A percentile compares a stretch with the other conserved stretches of the same genome.
Evolutionary conservation across 495 filamentous ascomycete genomes (phyloP).

Genomic region (Paragyromitra xinjiangensis): DNA sequence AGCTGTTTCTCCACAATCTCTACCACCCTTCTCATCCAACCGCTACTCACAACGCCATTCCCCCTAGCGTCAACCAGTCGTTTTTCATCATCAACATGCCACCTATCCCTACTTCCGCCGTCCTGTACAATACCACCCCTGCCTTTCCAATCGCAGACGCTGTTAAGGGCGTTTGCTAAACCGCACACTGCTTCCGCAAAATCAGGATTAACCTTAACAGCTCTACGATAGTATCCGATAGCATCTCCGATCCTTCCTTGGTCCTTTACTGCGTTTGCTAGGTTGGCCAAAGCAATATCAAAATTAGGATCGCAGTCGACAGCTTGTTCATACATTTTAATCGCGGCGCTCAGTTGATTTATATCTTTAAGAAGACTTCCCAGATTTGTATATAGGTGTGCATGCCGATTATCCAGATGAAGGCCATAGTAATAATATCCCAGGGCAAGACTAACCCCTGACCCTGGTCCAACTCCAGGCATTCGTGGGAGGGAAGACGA

Average conservation of each 20-base stretch:
- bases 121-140: conserved; percentile 83
- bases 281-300: conserved; percentile 95
- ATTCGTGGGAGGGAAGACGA: conserved; percentile 53
- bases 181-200: conserved; percentile 98
- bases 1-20: conserved; percentile 93
- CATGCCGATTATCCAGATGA: conserved; percentile 84
- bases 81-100: conserved; percentile 90
- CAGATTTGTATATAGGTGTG: conserved; percentile 97
- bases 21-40: conserved; percentile 96
- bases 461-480: conserved; percentile 79
- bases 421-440: conserved; percentile 95
- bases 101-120: conserved; percentile 79
- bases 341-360: conserved; percentile 87
- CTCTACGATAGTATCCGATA: conserved; percentile 88
- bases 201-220: conserved; percentile 88
- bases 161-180: conserved; percentile 93
- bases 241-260: conserved; percentile 91
- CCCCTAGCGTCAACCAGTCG: conserved; percentile 79
- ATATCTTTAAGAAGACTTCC: conserved; percentile 97
- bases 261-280: conserved; percentile 98
- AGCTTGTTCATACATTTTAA: conserved; percentile 96
- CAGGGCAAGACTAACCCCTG: conserved; percentile 85
- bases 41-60: conserved; percentile 67
- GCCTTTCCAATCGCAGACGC: conserved; percentile 93
- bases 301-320: conserved; percentile 91